phyloP scores from a whole-genome alignment of 108 stramenopile species.

The Fragilaria crotonensis region DNA sequence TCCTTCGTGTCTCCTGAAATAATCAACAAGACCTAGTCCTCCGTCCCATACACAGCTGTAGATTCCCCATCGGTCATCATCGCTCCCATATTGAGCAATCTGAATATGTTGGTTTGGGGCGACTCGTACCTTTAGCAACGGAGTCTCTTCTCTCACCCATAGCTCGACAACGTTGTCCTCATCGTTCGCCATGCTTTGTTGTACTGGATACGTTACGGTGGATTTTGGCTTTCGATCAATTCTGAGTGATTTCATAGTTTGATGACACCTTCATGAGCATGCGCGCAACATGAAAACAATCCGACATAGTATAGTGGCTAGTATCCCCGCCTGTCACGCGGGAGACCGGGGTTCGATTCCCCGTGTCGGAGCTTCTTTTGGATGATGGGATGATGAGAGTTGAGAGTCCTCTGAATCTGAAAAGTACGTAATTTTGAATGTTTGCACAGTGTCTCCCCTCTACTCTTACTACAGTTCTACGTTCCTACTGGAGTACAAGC shows the following conservation, averaged over 20 bases:
- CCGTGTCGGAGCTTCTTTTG: slow-evolving; percentile 62
- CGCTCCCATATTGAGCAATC: neutral
- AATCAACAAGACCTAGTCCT: neutral
- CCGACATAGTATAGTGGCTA: slow-evolving; percentile 97
- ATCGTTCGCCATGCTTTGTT: no score
- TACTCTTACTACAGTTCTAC: no score
- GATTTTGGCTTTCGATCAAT: no score
- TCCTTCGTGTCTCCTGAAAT: neutral
- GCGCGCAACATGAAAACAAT: slow-evolving; percentile 4
- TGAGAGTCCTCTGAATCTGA: neutral
- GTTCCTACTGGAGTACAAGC: no score
- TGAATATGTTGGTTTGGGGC: neutral
- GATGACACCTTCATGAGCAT: neutral
- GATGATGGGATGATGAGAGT: neutral
- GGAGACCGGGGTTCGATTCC: slow-evolving; percentile 97
- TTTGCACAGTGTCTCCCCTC: no score
- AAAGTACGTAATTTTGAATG: no score
- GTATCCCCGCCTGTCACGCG: slow-evolving; percentile 98
- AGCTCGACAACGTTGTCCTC: neutral
- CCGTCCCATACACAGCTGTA: neutral
- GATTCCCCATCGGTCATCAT: neutral
- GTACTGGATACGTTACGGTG: no score
- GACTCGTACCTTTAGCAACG: neutral
- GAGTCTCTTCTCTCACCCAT: neutral
- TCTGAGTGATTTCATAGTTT: no score